phyloP scores from a whole-genome alignment of 1,284 basidiomycete species.

The Tetrapyrgos nigripes region DNA sequence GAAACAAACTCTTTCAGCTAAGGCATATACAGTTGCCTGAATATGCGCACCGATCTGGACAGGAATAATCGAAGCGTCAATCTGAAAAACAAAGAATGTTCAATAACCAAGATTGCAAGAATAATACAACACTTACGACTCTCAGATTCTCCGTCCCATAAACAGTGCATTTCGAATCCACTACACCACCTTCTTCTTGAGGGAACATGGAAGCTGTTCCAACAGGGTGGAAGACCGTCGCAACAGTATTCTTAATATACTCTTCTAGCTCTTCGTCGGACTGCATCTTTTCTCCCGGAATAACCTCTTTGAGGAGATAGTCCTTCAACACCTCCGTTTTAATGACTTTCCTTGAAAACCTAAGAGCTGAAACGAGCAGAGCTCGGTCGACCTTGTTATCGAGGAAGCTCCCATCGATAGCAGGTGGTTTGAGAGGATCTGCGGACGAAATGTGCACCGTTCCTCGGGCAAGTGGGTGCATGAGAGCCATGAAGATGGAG shows the following conservation, averaged over 20 bases:
- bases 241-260: conserved; percentile 1
- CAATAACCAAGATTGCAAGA: background rate
- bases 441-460: conserved; percentile 40
- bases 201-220: conserved; percentile 11
- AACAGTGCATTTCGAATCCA: background rate
- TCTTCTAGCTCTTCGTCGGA: conserved; percentile 4
- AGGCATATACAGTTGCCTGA: conserved; percentile 12
- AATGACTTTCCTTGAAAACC: background rate
- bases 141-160: conserved; percentile 11
- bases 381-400: conserved; percentile 38
- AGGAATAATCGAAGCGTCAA: conserved; percentile 3
- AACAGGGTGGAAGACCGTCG: conserved; percentile 9
- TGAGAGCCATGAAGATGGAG: conserved; percentile 18
- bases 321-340: background rate
- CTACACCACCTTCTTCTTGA: conserved; percentile 8
- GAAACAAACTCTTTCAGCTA: conserved; percentile 10
- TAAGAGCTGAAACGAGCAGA: background rate
- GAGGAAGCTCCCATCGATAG: conserved; percentile 49
- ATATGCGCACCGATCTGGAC: conserved; percentile 8
- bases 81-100: background rate
- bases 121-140: conserved; percentile 4
- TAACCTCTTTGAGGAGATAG: background rate
- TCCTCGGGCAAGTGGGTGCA: conserved; percentile 26
- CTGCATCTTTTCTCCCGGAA: background rate
- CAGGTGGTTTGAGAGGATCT: conserved; percentile 45